Evolutionary conservation across 2,329 filamentous ascomycete species (phyloP).

Genomic region (Microsporum canis): DNA sequence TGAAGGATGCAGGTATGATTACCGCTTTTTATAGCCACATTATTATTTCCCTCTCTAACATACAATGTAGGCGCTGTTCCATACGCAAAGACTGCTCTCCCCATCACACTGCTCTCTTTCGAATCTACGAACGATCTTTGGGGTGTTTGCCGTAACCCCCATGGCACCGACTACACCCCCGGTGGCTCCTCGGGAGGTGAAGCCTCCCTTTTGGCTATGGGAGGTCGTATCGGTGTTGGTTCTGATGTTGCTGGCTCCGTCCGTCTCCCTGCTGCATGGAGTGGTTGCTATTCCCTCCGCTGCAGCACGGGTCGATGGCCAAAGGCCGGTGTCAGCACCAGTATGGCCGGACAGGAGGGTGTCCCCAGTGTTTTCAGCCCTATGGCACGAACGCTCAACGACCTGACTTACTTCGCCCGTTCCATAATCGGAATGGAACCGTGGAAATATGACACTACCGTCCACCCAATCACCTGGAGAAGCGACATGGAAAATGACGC

Average conservation of each 20-base stretch:
- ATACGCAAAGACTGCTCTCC: conserved; percentile 86
- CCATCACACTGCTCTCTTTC: conserved; percentile 75
- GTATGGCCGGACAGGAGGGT: conserved; percentile 87
- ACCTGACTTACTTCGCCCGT: conserved; percentile 73
- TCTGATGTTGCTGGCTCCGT: conserved; percentile 88
- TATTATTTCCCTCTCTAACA: neutral
- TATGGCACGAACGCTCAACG: conserved; percentile 76
- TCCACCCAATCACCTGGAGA: conserved; percentile 76
- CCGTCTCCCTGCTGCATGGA: conserved; percentile 75
- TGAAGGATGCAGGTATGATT: conserved; percentile 61
- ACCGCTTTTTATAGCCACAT: neutral
- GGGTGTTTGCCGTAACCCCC: conserved; percentile 72
- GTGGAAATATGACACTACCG: conserved; percentile 78
- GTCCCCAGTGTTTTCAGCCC: conserved; percentile 82
- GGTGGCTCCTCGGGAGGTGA: conserved; percentile 85
- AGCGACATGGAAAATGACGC: conserved; percentile 49
- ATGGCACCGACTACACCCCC: conserved; percentile 71
- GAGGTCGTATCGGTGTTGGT: conserved; percentile 76
- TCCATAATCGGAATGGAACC: conserved; percentile 68
- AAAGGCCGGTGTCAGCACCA: conserved; percentile 70
- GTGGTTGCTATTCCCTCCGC: conserved; percentile 73
- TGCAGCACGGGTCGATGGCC: conserved; percentile 88
- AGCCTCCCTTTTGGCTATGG: conserved; percentile 66
- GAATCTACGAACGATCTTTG: conserved; percentile 72
- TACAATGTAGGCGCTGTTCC: conserved; percentile 57